These are phyloP conservation scores for Penicillium griseofulvum DNA, from an alignment of 2,329 filamentous ascomycete genomes.

Conservation along the genomic window DNA sequence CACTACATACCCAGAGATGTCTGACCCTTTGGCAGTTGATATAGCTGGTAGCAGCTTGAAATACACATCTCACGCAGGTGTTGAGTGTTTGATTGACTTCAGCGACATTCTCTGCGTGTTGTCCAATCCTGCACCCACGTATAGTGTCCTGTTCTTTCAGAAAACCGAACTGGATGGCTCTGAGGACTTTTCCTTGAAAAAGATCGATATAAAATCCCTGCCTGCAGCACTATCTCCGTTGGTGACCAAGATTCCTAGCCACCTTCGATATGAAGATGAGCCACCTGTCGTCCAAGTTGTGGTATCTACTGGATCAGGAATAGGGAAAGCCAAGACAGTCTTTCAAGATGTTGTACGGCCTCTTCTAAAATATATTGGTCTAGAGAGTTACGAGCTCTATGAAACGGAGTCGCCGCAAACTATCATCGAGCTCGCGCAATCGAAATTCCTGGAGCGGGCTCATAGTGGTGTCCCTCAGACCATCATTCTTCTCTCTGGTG, in stretches of 20 bases:
- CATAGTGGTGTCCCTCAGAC: constrained; percentile 53
- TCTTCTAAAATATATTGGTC: constrained; percentile 50
- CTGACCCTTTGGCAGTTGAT: neutral
- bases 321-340: constrained; percentile 55
- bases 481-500: constrained; percentile 78
- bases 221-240: constrained; percentile 17
- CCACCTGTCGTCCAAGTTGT: constrained; percentile 54
- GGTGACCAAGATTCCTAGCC: constrained; percentile 19
- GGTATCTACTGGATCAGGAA: constrained; percentile 66
- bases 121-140: constrained; percentile 4
- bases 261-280: constrained; percentile 19
- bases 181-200: constrained; percentile 12
- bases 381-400: constrained; percentile 55
- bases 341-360: constrained; percentile 58
- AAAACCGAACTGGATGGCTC: neutral
- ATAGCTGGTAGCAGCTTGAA: constrained; percentile 14
- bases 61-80: constrained; percentile 16
- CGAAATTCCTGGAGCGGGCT: constrained; percentile 50
- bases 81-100: constrained; percentile 16
- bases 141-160: constrained; percentile 26
- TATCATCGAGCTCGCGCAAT: constrained; percentile 61
- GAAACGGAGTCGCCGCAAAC: constrained; percentile 63
- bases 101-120: constrained; percentile 28
- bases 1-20: neutral
- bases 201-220: constrained; percentile 16